Evolutionary conservation across 495 filamentous ascomycete genomes (phyloP), one percentile per base, ranked within the genome.

Genomic region (Cercophora scortea): DNA sequence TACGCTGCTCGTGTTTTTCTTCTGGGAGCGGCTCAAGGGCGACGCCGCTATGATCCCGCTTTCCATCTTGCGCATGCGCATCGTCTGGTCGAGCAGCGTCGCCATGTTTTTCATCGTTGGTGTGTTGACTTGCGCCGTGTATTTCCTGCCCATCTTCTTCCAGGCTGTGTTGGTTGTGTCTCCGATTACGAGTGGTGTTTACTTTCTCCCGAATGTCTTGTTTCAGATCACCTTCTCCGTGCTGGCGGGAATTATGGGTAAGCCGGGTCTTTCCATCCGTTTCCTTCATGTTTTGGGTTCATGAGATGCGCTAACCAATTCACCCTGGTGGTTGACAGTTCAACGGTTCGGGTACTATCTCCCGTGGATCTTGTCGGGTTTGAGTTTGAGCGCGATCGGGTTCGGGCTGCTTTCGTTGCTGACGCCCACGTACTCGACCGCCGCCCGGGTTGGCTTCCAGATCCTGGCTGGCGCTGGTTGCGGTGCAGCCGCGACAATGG

Each of bases 1-100:
- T 4, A 70, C 87, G 4, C 67, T 79, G 11, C 44, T 75, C 41
- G 52, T 57, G n/a, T 95, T 90, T 62, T 57, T 78, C n/a, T 67
- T 49, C 8, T 58, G 85, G 32, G 80, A 94, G 62, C 58, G 73
- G 41, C 78, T 73, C 69, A 71, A 79, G 35, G 74, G 76, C 8
- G 85, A 89, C 8, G 75, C 70, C 13, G 88, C 87, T 6, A 88
- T 85, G 3, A 66, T 92, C 0, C 86, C 87, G 7, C 78, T 78
- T 1, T 73, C 81, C 5, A 71, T 92, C 55, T 47, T 89, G 18
- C 79, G 72, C 25, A 79, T 89, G 52, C 79, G 87, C 16, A 81
- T 71, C 40, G 75, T 94, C 19, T 74, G 76, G 47, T 68, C 70
- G 58, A 12, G 71, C 59, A 11, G 70, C 73, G 1, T 54, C 68